These are phyloP conservation scores for Macrolepiota dolichaula DNA, from an alignment of 768 basidiomycete species.

Conservation along the genomic window DNA sequence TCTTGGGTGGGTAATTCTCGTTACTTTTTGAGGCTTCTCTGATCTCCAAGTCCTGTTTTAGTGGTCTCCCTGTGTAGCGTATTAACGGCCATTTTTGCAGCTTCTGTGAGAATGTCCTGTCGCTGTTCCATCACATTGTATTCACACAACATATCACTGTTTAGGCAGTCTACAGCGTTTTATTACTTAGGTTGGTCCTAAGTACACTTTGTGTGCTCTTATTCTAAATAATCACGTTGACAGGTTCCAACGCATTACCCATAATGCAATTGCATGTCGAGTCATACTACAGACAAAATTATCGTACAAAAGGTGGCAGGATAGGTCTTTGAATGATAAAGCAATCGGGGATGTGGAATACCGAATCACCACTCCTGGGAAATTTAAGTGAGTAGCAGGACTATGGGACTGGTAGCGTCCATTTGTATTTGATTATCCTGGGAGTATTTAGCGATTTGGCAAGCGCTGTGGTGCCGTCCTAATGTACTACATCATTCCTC, in stretches of 20 bases:
- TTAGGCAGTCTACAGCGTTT: background rate
- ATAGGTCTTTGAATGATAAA: background rate
- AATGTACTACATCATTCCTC: no score
- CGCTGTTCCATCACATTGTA: background rate
- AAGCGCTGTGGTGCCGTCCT: no score
- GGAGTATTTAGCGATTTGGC: no score
- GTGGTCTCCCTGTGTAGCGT: background rate
- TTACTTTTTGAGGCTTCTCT: background rate
- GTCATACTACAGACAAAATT: background rate
- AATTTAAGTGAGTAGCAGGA: no score
- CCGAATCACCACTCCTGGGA: background rate
- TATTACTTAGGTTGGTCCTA: background rate
- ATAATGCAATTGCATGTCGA: background rate
- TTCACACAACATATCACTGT: background rate
- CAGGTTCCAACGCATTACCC: background rate
- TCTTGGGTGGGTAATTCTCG: background rate
- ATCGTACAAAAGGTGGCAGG: background rate
- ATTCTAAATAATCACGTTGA: background rate
- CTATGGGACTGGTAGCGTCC: no score
- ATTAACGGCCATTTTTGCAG: background rate
- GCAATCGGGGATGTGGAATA: background rate
- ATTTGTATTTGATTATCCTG: no score
- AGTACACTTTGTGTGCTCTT: background rate
- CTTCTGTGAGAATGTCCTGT: background rate
- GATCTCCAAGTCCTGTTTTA: background rate